These are phyloP conservation scores for Acmispon strigosus DNA, from an alignment of 306 rosid genomes.

Conservation along the genomic window DNA sequence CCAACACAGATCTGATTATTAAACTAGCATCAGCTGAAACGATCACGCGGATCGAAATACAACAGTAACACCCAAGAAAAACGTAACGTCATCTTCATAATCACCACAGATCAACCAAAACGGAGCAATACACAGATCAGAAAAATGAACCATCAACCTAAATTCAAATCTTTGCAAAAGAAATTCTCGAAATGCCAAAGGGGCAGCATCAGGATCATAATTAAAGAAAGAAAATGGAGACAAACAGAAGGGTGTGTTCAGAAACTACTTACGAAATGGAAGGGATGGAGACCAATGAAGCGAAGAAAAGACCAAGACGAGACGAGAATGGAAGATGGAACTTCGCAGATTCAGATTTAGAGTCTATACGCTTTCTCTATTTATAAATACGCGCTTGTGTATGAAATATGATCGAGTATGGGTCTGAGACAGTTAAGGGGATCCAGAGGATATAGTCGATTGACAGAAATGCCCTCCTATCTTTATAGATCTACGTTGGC, in stretches of 20 bases:
- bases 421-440: constrained; percentile 30
- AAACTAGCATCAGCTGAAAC: constrained; percentile 19
- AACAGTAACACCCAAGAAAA: neutral
- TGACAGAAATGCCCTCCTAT: neutral
- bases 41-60: constrained; percentile 26
- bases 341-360: constrained; percentile 17
- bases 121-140: constrained; percentile 13
- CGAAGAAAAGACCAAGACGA: constrained; percentile 1
- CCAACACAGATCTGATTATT: constrained; percentile 29
- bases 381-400: constrained; percentile 8
- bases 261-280: constrained; percentile 23
- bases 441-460: neutral
- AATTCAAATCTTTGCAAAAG: neutral
- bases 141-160: constrained; percentile 5
- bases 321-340: constrained; percentile 9
- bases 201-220: neutral
- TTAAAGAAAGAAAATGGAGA: neutral
- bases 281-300: neutral
- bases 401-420: neutral
- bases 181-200: neutral
- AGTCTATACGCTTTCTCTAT: neutral
- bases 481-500: too few species aligned
- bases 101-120: constrained; percentile 16
- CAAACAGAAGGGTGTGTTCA: neutral
- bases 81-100: neutral